A percentile compares a stretch with the other conserved stretches of the same genome.
Conservation (phyloP, 1,284 basidiomycete genomes). For the Stygiomarasmius scandens region DNA sequence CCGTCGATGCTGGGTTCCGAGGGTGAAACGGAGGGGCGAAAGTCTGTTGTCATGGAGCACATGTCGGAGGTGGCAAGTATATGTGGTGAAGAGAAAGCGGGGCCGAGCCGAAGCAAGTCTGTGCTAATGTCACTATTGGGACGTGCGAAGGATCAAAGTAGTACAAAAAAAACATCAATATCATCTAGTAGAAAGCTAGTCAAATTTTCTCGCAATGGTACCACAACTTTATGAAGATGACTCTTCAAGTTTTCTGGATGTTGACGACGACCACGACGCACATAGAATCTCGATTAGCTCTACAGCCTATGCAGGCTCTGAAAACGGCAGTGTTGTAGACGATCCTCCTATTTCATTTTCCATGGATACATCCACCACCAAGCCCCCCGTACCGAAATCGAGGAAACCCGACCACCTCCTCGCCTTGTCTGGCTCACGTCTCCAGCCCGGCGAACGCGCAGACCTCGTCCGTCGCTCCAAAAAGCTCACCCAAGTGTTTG, state of each 20-base stretch:
- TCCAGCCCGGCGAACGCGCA: constrained; percentile 59
- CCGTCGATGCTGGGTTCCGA: constrained; percentile 29
- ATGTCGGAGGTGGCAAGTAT: too few species aligned
- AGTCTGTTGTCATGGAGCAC: too few species aligned
- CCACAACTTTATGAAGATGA: neutral
- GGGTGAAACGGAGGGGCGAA: too few species aligned
- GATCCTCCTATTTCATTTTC: constrained; percentile 22
- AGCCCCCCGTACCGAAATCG: constrained; percentile 53
- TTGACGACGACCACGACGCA: constrained; percentile 23
- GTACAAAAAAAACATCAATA: too few species aligned
- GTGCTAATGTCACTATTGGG: too few species aligned
- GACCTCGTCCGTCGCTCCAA: constrained; percentile 72
- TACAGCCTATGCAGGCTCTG: constrained; percentile 43
- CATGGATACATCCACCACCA: constrained; percentile 15
- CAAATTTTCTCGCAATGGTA: too few species aligned
- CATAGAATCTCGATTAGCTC: constrained; percentile 48
- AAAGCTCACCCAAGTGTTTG: constrained; percentile 80
- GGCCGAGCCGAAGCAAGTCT: too few species aligned
- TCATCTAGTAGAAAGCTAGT: neutral
- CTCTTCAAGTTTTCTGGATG: neutral
- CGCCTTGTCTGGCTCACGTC: neutral
- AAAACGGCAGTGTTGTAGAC: constrained; percentile 33
- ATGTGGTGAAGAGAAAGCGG: too few species aligned
- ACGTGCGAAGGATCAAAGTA: neutral
- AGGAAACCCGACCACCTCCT: constrained; percentile 56